Conservation (phyloP, 1,284 basidiomycete species). For the Baeospora myosura region DNA sequence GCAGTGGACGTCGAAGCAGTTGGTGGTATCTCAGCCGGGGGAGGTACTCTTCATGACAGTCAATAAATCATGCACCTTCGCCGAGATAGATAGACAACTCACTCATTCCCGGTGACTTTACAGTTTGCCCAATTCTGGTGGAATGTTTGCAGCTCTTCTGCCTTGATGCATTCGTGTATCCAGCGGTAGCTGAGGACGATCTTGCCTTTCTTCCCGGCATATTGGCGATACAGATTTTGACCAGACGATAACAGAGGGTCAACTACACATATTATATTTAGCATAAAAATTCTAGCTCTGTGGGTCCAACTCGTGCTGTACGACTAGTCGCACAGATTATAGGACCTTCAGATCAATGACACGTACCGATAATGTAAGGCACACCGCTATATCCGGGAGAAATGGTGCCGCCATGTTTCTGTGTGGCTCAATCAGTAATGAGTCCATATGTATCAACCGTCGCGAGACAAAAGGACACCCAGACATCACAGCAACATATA, state of each 20-base stretch:
- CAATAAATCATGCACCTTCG: too few relatives aligned
- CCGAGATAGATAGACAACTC: conserved; percentile 17
- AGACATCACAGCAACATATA: background rate
- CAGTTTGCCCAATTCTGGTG: conserved; percentile 69
- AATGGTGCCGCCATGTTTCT: conserved; percentile 71
- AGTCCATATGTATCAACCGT: background rate
- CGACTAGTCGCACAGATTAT: background rate
- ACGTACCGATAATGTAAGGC: conserved; percentile 63
- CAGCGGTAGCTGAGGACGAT: conserved; percentile 64
- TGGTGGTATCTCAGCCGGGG: background rate
- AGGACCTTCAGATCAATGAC: background rate
- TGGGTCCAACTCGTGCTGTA: too few relatives aligned
- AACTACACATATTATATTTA: conserved; percentile 32
- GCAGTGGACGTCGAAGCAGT: background rate
- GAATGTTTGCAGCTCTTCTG: conserved; percentile 61
- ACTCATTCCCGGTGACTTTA: conserved; percentile 75
- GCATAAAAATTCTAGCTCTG: too few relatives aligned
- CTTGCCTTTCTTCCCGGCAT: conserved; percentile 69
- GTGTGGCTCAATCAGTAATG: conserved; percentile 6
- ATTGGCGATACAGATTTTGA: conserved; percentile 70
- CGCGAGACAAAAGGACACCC: conserved; percentile 2
- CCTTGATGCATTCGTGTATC: conserved; percentile 67
- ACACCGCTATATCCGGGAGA: conserved; percentile 69
- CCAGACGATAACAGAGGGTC: conserved; percentile 73
- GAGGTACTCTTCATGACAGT: background rate